Evolutionary conservation across 2,329 filamentous ascomycete genomes (phyloP).

Genomic region (Penicillium sp.): DNA sequence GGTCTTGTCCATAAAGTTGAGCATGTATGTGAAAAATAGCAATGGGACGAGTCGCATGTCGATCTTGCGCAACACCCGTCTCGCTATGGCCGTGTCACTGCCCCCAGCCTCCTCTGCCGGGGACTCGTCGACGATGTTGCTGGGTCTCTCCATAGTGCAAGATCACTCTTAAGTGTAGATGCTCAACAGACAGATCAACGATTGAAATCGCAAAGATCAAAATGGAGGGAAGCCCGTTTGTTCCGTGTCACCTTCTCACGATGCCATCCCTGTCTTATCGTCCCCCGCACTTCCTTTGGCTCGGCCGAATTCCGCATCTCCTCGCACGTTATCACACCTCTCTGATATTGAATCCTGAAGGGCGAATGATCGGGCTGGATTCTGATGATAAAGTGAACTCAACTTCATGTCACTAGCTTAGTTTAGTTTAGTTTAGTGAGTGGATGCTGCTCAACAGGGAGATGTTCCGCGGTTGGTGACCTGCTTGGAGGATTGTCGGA

Average conservation of each 20-base stretch:
- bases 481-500: background rate
- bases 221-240: background rate
- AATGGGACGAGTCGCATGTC: conserved; percentile 58
- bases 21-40: conserved; percentile 59
- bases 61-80: conserved; percentile 55
- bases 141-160: background rate
- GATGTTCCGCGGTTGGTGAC: background rate
- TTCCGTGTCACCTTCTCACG: background rate
- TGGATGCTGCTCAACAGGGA: background rate
- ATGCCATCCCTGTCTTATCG: conserved; percentile 18
- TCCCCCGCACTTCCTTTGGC: conserved; percentile 17
- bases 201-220: too few relatives aligned
- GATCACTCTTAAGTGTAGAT: too few relatives aligned
- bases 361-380: background rate
- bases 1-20: conserved; percentile 65
- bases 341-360: background rate
- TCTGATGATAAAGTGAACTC: background rate
- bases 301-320: background rate
- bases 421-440: background rate
- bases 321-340: conserved; percentile 8
- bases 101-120: conserved; percentile 7
- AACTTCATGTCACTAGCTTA: background rate
- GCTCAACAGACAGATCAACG: too few relatives aligned
- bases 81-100: conserved; percentile 12
- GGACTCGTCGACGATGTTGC: conserved; percentile 1